Evolutionary conservation across 257 asterid species (phyloP), one percentile per base, ranked within the genome.

Genomic region (Solanum appendiculatum): DNA sequence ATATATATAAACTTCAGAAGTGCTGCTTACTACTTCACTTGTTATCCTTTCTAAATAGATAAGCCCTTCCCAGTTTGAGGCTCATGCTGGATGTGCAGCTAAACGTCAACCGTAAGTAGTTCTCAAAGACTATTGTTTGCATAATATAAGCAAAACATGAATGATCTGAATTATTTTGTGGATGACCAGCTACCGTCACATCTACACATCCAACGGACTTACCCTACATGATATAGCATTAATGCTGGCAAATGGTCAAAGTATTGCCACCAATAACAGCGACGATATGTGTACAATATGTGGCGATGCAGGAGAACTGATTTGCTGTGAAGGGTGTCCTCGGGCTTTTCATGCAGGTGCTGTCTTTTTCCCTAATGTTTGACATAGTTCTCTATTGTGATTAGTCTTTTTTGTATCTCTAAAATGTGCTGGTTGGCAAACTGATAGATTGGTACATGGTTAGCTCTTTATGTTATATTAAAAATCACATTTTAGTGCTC

Each of bases 51-150:
- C 84, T 68, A 34, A 37, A 87, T 97, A 97, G 99, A 93, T 97
- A 58, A 97, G 99, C 93, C 99, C 99, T n/a, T 97, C 99, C 64
- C 98, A 94, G 90, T 97, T 97, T 84, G 99, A 97, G 92, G 89
- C 99, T 88, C 99, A 97, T 88, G 98, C 99, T 91, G 99, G 99
- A 75, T 93, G 97, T 97, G 94, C 98, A 31, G 99, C 98, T 78
- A 97, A 97, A 88, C 96, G 99, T 78, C 99, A 95, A 90, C 99
- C 99, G 99, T 97, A 90, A 94, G 98, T 93, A 75, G n/a, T 82
- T 89, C 86, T 78, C 48, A 64, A 83, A 54, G 48, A 64, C 51
- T 86, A 70, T 80, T 73, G 27, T 42, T 12, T 84, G 42, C 54
- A 48, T 46, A 39, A 44, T 39, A 54, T 82, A 78, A 31, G 86